phyloP scores from a whole-genome alignment of 352 stramenopile genomes.

The Phytophthora ohioensis region DNA sequence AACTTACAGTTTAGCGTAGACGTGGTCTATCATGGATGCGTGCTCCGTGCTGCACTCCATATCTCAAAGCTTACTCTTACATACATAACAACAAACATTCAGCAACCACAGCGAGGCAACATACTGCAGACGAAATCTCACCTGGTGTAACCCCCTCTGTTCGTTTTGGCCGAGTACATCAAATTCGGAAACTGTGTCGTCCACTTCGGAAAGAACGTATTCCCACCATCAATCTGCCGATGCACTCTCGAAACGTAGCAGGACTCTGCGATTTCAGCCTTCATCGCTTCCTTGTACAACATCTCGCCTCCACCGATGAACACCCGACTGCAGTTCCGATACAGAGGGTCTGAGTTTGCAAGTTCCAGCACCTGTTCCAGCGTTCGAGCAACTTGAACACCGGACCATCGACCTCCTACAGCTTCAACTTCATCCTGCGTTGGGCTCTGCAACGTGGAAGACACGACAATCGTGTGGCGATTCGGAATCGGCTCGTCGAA shows the following conservation, averaged over 20 bases:
- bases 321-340: conserved; percentile 48
- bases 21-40: background rate
- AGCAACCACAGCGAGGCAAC: background rate
- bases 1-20: too few species aligned
- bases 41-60: conserved; percentile 15
- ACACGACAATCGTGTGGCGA: conserved; percentile 71
- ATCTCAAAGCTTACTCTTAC: conserved; percentile 51
- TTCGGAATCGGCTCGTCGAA: conserved; percentile 54
- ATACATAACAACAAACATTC: background rate
- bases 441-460: conserved; percentile 24
- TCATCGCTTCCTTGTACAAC: conserved; percentile 70
- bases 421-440: conserved; percentile 1
- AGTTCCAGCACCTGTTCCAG: conserved; percentile 58
- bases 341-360: conserved; percentile 40
- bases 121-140: conserved; percentile 1
- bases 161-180: conserved; percentile 43
- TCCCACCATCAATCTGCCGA: conserved; percentile 45
- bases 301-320: conserved; percentile 73
- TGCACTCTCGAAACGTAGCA: conserved; percentile 78
- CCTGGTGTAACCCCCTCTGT: conserved; percentile 29
- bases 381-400: conserved; percentile 45
- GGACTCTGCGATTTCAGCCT: conserved; percentile 48
- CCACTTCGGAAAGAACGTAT: conserved; percentile 72
- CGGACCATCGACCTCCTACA: conserved; percentile 14
- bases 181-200: conserved; percentile 51